Evolutionary conservation across 345 rosid species (phyloP).

Genomic region (Barbarea vulgaris): DNA sequence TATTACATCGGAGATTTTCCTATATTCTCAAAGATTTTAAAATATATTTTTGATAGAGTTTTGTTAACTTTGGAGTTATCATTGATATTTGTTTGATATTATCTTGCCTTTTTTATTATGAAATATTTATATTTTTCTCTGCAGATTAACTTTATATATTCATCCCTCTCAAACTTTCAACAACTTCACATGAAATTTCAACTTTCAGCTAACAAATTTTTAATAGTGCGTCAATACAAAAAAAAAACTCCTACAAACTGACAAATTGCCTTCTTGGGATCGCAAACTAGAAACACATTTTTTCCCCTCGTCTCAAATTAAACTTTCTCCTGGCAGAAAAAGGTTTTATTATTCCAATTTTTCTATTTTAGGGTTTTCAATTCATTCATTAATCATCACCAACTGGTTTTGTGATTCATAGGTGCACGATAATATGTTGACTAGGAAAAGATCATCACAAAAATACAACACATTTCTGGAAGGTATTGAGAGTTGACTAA

Average conservation of each 20-base stretch:
- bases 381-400: slow-evolving; percentile 3
- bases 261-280: background rate
- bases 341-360: slow-evolving; percentile 34
- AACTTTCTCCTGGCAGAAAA: slow-evolving; percentile 63
- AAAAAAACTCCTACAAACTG: background rate
- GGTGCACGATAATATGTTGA: slow-evolving; percentile 47
- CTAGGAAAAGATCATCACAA: no score
- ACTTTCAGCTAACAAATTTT: slow-evolving; percentile 22
- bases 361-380: background rate
- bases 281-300: slow-evolving; percentile 7
- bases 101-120: no score
- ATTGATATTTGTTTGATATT: no score
- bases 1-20: no score
- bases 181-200: slow-evolving; percentile 40
- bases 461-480: no score
- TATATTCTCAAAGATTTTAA: no score
- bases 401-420: slow-evolving; percentile 17
- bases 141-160: no score
- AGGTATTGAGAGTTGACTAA: no score
- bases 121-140: no score
- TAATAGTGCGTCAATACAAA: slow-evolving; percentile 19
- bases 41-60: no score
- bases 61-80: no score
- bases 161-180: slow-evolving; percentile 42
- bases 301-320: slow-evolving; percentile 55